Conservation (phyloP, 1,284 basidiomycete genomes). For the Puccinia polysora region DNA sequence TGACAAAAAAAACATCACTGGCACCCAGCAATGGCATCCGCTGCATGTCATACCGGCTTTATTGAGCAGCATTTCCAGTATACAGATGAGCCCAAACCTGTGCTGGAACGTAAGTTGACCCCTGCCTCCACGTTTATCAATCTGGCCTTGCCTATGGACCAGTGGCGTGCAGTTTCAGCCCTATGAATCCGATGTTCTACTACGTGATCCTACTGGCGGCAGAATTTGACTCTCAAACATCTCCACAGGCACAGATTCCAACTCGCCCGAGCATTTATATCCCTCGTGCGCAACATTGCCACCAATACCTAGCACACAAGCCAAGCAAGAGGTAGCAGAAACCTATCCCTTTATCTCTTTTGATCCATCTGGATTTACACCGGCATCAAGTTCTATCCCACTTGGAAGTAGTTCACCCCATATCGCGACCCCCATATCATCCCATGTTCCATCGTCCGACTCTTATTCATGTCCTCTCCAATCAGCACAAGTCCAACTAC, state of each 20-base stretch:
- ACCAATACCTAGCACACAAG: not conserved
- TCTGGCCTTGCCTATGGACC: not conserved
- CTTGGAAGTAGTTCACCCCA: not conserved
- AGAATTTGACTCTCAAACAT: not conserved
- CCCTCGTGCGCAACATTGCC: not conserved
- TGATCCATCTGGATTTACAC: not conserved
- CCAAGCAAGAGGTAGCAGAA: not conserved
- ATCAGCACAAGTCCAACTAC: not conserved
- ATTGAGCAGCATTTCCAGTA: conserved; percentile 9
- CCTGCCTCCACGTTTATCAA: not conserved
- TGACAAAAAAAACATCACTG: not conserved
- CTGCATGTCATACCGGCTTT: conserved; percentile 2
- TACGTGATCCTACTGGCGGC: not conserved
- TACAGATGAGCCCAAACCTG: conserved; percentile 12
- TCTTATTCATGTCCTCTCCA: not conserved
- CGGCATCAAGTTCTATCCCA: not conserved
- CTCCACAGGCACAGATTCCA: not conserved
- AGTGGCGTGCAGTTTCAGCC: conserved; percentile 22
- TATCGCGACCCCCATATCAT: not conserved
- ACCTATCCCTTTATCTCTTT: conserved; percentile 2
- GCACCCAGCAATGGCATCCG: conserved; percentile 2
- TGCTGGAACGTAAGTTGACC: conserved; percentile 8
- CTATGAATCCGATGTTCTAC: not conserved
- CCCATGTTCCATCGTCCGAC: not conserved
- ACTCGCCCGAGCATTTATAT: not conserved